Evolutionary conservation across 129 eudicot species (phyloP).

Genomic region (Erigeron canadensis): DNA sequence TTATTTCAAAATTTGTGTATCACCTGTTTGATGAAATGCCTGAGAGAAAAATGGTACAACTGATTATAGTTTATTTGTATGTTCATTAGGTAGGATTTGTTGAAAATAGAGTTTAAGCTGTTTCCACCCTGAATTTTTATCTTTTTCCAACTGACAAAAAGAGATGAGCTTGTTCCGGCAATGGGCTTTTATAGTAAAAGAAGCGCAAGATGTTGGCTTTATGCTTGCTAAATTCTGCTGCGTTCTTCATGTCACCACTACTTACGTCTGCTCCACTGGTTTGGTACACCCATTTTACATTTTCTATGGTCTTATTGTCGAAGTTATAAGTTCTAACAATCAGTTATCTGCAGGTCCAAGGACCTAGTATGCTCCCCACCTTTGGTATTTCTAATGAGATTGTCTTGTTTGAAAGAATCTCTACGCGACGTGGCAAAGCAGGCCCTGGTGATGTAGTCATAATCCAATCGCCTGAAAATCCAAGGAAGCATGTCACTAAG

Average conservation of each 20-base stretch:
- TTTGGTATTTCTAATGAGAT: conserved; percentile 44
- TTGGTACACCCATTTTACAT: conserved; percentile 36
- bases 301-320: not conserved
- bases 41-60: conserved; percentile 9
- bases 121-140: conserved; percentile 10
- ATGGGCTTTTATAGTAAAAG: conserved; percentile 47
- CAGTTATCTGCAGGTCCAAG: conserved; percentile 45
- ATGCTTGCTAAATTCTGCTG: conserved; percentile 47
- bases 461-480: conserved; percentile 56
- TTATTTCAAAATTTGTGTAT: not conserved
- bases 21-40: conserved; percentile 31
- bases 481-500: conserved; percentile 52
- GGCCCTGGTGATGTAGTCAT: conserved; percentile 56
- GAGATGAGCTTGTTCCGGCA: conserved; percentile 33
- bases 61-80: conserved; percentile 1
- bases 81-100: conserved; percentile 19
- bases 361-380: conserved; percentile 98
- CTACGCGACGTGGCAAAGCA: conserved; percentile 53
- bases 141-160: not conserved
- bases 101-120: conserved; percentile 13
- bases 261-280: conserved; percentile 44
- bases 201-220: conserved; percentile 41
- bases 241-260: conserved; percentile 51
- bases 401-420: conserved; percentile 54
- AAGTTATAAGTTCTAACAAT: conserved; percentile 2